Conservation (phyloP, 2,329 filamentous ascomycete species). For the Ophiosphaerella korrae region DNA sequence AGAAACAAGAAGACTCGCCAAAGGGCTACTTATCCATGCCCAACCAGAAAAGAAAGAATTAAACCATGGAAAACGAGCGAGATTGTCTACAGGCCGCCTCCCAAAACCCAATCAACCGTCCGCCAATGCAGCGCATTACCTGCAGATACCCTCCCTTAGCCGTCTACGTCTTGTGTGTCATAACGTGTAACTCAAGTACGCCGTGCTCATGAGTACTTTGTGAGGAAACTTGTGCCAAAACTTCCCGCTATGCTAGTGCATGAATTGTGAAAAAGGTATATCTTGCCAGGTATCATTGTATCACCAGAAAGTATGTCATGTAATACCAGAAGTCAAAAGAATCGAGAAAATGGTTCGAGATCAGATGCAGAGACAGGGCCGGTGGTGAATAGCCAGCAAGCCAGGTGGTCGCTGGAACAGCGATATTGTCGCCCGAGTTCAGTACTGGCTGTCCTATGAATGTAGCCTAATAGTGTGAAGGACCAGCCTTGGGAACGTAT, state of each 20-base stretch:
- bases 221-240: constrained; percentile 27
- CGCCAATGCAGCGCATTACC: constrained; percentile 5
- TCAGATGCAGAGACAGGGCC: constrained; percentile 13
- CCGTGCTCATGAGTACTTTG: constrained; percentile 14
- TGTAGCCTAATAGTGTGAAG: constrained; percentile 13
- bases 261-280: constrained; percentile 46
- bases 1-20: constrained; percentile 24
- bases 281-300: constrained; percentile 41
- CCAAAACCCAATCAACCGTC: constrained; percentile 19
- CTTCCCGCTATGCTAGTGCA: constrained; percentile 43
- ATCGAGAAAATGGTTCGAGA: constrained; percentile 27
- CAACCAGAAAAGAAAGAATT: constrained; percentile 20
- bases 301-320: constrained; percentile 30
- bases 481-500: constrained; percentile 24
- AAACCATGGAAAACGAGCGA: constrained; percentile 29
- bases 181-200: constrained; percentile 27
- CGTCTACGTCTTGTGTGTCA: constrained; percentile 29
- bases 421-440: not conserved
- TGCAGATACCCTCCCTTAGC: constrained; percentile 14
- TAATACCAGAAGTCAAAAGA: constrained; percentile 27
- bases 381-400: not conserved
- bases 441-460: constrained; percentile 11
- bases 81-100: constrained; percentile 24
- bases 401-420: not conserved
- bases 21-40: constrained; percentile 17